phyloP scores from a whole-genome alignment of 2,329 filamentous ascomycete genomes.

The Albifimbria verrucaria region DNA sequence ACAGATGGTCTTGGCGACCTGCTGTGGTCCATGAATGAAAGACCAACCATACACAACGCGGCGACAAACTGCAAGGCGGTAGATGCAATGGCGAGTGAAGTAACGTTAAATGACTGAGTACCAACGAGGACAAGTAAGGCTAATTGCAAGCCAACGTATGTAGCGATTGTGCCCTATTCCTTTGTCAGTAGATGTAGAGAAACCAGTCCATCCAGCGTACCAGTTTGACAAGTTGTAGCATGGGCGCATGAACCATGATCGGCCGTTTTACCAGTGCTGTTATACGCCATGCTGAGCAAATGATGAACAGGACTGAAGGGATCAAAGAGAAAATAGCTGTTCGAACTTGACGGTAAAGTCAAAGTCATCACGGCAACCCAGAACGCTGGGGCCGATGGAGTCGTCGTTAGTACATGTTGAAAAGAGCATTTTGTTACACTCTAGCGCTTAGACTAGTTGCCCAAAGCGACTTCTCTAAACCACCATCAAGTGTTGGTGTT shows the following conservation, averaged over 20 bases:
- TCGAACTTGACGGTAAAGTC: constrained; percentile 46
- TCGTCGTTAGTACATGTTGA: constrained; percentile 26
- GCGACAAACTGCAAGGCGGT: background rate
- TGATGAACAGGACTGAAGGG: constrained; percentile 29
- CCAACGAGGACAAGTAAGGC: background rate
- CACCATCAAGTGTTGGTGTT: too few relatives aligned
- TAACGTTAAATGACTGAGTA: background rate
- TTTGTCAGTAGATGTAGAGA: background rate
- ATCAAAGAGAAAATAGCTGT: constrained; percentile 37
- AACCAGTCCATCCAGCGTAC: background rate
- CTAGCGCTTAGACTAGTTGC: too few relatives aligned
- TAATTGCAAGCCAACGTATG: background rate
- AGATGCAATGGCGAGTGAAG: background rate
- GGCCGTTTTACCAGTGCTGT: background rate
- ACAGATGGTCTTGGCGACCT: constrained; percentile 35
- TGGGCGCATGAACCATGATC: background rate
- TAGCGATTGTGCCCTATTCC: background rate
- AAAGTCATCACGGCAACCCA: constrained; percentile 40
- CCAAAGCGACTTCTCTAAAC: too few relatives aligned
- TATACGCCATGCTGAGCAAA: background rate
- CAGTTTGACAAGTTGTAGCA: background rate
- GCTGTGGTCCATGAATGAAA: constrained; percentile 18
- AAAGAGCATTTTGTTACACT: too few relatives aligned
- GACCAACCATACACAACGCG: background rate
- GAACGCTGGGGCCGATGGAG: constrained; percentile 36